Evolutionary conservation across 768 basidiomycete genomes (phyloP), one percentile per base, ranked within the genome.

Genomic region (Cubamyces sp.): DNA sequence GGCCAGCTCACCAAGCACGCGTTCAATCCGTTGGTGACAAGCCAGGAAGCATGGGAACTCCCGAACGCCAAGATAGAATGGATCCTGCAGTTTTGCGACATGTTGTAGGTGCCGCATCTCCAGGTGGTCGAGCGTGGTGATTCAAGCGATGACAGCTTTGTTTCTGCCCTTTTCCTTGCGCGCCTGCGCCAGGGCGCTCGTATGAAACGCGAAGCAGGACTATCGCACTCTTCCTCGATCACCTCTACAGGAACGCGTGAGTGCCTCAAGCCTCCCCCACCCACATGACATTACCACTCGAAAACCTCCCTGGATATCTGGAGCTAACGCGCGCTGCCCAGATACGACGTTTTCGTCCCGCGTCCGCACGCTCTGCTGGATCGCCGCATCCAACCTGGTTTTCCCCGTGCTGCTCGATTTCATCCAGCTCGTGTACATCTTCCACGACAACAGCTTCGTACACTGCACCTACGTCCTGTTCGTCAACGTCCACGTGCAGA

Each of bases 301-400:
- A 5, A 6, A 9, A 1, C n/a, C n/a, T n/a, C n/a, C n/a, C 14
- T 28, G 46, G 28, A 6, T 14, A 18, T 14, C 16, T 3, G n/a
- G 18, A 8, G 28, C 5, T 21, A 9, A 12, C 25, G 8, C 19
- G 14, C 8, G 26, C 28, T 25, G 1, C 34, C 25, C 51, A 61
- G 60, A 26, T 12, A 23, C 15, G 8, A 3, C 54, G 16, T 19
- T 55, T 9, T 45, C 49, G 15, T 54, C 66, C 3, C 71, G 71
- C 21, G 26, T 78, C 19, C 71, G 68, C n/a, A 70, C 66, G 21
- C 64, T 79, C 12, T 78, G 78, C 66, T 69, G 71, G 45, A 75
- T 79, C 56, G 73, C 77, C 0, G 51, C 71, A 11, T 70, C 74
- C 1, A 78, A 77, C 62, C 79, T 78, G 64, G 69, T 79, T 40